Evolutionary conservation across 345 rosid species (phyloP).

Genomic region (Syzygium grande): DNA sequence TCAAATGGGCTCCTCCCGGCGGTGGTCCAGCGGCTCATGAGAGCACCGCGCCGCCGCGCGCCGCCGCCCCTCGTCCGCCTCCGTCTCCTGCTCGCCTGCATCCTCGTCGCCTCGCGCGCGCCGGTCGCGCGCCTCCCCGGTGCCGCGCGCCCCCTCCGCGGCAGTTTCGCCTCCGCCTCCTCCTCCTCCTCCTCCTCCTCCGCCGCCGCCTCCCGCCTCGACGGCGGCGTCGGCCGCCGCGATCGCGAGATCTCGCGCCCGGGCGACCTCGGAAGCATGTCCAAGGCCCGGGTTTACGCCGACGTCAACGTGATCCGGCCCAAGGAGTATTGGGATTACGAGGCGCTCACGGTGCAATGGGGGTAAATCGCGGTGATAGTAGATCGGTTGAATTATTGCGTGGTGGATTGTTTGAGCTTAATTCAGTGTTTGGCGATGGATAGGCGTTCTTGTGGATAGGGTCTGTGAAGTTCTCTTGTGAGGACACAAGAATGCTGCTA

Average conservation of each 20-base stretch:
- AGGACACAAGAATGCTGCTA: background rate
- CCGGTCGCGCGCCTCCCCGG: conserved; percentile 38
- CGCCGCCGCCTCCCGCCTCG: background rate
- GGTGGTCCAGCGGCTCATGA: background rate
- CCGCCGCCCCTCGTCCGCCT: background rate
- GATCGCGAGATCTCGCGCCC: background rate
- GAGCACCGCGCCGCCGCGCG: background rate
- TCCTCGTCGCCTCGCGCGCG: conserved; percentile 36
- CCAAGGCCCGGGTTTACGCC: conserved; percentile 80
- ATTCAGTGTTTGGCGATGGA: background rate
- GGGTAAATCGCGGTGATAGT: conserved; percentile 34
- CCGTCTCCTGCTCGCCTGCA: conserved; percentile 39
- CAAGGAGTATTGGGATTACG: conserved; percentile 67
- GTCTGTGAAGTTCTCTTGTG: background rate
- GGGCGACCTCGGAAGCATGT: conserved; percentile 37
- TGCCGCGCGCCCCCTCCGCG: conserved; percentile 14
- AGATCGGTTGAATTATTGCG: background rate
- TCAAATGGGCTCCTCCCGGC: background rate
- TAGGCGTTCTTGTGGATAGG: background rate
- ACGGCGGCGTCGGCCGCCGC: background rate
- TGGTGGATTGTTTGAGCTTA: background rate
- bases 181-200: too few relatives aligned
- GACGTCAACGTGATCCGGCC: conserved; percentile 82
- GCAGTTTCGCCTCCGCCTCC: background rate
- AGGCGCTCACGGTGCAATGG: conserved; percentile 52